Evolutionary conservation across 257 asterid species (phyloP).

Genomic region (Fraxinus pennsylvanica): DNA sequence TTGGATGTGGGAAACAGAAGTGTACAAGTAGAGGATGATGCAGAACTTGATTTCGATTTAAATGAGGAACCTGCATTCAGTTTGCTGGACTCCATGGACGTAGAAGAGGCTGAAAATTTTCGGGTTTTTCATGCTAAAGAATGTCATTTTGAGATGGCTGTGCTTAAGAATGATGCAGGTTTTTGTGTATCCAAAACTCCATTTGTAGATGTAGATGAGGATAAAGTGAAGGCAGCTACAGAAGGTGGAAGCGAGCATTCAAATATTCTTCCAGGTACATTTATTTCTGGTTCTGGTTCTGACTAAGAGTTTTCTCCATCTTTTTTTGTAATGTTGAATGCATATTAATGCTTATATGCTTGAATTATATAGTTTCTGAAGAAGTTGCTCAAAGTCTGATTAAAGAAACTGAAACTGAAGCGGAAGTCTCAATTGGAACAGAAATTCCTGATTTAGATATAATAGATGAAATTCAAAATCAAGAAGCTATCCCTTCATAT

Average conservation of each 20-base stretch:
- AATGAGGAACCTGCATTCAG: slow-evolving; percentile 27
- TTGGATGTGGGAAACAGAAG: slow-evolving; percentile 9
- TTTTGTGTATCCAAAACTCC: slow-evolving; percentile 29
- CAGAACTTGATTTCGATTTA: slow-evolving; percentile 11
- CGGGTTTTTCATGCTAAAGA: slow-evolving; percentile 31
- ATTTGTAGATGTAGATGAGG: slow-evolving; percentile 25
- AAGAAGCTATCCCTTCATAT: slow-evolving; percentile 34
- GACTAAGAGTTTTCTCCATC: neutral
- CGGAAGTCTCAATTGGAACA: slow-evolving; percentile 91
- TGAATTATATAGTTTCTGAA: slow-evolving; percentile 53
- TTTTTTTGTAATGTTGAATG: slow-evolving; percentile 8
- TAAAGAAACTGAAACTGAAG: slow-evolving; percentile 61
- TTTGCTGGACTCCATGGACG: slow-evolving; percentile 39
- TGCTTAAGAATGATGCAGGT: slow-evolving; percentile 21
- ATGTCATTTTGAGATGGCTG: slow-evolving; percentile 28
- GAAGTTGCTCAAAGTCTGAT: slow-evolving; percentile 43
- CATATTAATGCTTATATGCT: slow-evolving; percentile 19
- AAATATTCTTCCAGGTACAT: slow-evolving; percentile 45
- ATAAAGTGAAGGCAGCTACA: slow-evolving; percentile 30
- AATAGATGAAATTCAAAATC: slow-evolving; percentile 56
- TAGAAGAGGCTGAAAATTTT: slow-evolving; percentile 40
- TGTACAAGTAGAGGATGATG: slow-evolving; percentile 16
- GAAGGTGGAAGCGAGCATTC: slow-evolving; percentile 35
- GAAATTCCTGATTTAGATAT: slow-evolving; percentile 87
- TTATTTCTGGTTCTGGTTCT: slow-evolving; percentile 1